phyloP scores from a whole-genome alignment of 176 grass and related monocot species.

The Elymus sibiricus region DNA sequence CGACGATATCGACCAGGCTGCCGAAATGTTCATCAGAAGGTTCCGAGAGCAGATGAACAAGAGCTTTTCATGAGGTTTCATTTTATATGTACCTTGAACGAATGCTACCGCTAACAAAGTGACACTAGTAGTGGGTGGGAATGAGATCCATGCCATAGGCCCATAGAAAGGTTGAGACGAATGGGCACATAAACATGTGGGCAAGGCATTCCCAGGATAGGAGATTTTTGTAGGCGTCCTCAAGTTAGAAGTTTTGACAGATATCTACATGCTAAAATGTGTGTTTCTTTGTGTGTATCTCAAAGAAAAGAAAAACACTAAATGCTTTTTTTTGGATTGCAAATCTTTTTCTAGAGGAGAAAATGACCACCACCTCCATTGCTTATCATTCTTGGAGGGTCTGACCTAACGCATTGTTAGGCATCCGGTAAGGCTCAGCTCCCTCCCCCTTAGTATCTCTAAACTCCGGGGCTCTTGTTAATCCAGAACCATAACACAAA shows the following conservation, averaged over 20 bases:
- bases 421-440: too few relatives aligned
- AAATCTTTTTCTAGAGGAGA: too few relatives aligned
- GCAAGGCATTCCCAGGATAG: not conserved
- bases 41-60: slow-evolving; percentile 55
- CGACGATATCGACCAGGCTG: slow-evolving; percentile 64
- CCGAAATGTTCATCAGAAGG: slow-evolving; percentile 73
- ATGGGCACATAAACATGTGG: too few relatives aligned
- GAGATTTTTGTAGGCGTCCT: not conserved
- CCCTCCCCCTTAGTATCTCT: too few relatives aligned
- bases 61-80: not conserved
- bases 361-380: too few relatives aligned
- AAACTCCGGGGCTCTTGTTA: too few relatives aligned
- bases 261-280: not conserved
- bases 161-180: not conserved
- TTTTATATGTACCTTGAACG: not conserved
- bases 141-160: too few relatives aligned
- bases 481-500: too few relatives aligned
- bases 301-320: too few relatives aligned
- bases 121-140: not conserved
- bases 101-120: not conserved
- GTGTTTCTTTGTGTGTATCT: not conserved
- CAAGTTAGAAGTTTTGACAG: not conserved
- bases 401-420: too few relatives aligned
- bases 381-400: too few relatives aligned
- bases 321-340: too few relatives aligned